A percentile compares a stretch with the other conserved stretches of the same genome.
Conservation (phyloP, 768 basidiomycete genomes). For the Agaricus sinodeliciosus region DNA sequence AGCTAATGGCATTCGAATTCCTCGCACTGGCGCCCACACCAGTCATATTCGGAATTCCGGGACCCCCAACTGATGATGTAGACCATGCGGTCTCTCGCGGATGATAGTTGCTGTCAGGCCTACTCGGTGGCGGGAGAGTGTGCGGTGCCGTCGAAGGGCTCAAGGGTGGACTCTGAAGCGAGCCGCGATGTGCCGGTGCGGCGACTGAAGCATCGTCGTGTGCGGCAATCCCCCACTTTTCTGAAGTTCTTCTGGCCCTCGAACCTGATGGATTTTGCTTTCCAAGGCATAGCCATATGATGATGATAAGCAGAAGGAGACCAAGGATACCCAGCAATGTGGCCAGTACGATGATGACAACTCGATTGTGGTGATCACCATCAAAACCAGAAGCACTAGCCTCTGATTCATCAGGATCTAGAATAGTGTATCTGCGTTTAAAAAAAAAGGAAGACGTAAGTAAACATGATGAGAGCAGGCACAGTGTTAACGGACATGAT, state of each 20-base stretch:
- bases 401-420: conserved; percentile 16
- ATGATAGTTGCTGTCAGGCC: conserved; percentile 5
- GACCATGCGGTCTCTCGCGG: conserved; percentile 6
- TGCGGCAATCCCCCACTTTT: conserved; percentile 1
- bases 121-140: conserved; percentile 2
- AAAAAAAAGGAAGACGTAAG: neutral
- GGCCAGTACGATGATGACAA: conserved; percentile 1
- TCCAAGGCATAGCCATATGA: conserved; percentile 6
- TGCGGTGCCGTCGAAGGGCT: neutral
- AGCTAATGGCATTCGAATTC: conserved; percentile 3
- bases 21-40: conserved; percentile 7
- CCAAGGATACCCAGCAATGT: neutral
- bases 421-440: conserved; percentile 18
- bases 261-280: neutral
- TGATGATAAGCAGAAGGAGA: conserved; percentile 1
- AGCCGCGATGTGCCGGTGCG: neutral
- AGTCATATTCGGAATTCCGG: conserved; percentile 9
- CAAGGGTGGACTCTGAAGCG: neutral
- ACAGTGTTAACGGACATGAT: conserved; percentile 25
- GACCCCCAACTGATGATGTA: conserved; percentile 8
- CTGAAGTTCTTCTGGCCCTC: neutral
- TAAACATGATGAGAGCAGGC: neutral
- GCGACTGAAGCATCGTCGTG: neutral
- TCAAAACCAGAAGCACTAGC: neutral
- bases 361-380: neutral